Base-by-base conservation (phyloP, 225 moss, liverwort and hornwort genomes). In the Antitrichia curtipendula region DNA sequence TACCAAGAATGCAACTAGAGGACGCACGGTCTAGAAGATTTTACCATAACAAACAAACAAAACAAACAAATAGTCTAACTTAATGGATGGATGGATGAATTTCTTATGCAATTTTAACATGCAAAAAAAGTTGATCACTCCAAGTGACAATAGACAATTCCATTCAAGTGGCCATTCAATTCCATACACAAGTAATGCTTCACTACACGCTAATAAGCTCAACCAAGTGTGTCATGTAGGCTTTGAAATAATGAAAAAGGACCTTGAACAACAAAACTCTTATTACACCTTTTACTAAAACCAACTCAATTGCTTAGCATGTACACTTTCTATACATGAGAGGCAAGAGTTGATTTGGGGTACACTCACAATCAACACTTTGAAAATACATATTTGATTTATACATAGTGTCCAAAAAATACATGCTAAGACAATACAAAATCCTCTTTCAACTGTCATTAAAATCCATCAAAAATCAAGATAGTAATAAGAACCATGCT, bases 131-230 rank as follows among this genome's bases (percentile, higher is more conserved):
- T 25, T 52, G 11, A 76, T 85, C 12, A 77, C 16, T 29, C 8
- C 1, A 1, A 63, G 53, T 1, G 1, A n/a, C 2, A 15, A 0
- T 34, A 10, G 3, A 49, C 27, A 49, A 36, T 21, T 63, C 8
- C 40, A 36, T 73, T 75, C 29, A 52, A 63, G 38, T 34, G 22
- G 32, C 6, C 1, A 12, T 52, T 22, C 62, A 11, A 41, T 62
- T 25, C 56, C 8, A 14, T 60, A 74, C 3, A 36, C 29, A 56
- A 19, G 11, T 65, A 25, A 75, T 2, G 11, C 16, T 25, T 27
- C 16, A 25, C 16, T 7, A 56, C 6, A 15, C 24, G 23, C n/a
- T 54, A 24, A 54, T 53, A 54, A 23, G 57, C 11, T 57, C 40
- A 40, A 40, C 8, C 27, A n/a, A 40, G 28, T 18, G 16, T 24